phyloP scores from a whole-genome alignment of 768 basidiomycete species.

The Neoboletus brunneissimus region DNA sequence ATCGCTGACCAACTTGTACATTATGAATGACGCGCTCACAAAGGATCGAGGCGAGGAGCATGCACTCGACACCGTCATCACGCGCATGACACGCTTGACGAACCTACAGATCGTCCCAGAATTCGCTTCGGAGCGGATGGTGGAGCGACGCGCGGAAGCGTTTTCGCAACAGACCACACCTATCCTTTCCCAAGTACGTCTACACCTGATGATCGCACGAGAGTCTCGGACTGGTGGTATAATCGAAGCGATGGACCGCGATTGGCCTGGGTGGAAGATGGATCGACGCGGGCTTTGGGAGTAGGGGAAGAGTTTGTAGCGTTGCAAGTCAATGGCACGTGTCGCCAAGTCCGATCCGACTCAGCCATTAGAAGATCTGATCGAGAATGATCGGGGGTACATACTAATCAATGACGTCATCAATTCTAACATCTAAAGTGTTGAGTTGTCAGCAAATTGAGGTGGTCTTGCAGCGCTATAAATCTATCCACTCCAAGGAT shows the following conservation, averaged over 20 bases:
- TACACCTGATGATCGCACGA: neutral
- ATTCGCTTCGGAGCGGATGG: slow-evolving; percentile 5
- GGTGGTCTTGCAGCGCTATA: neutral
- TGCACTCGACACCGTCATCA: slow-evolving; percentile 8
- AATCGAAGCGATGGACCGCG: neutral
- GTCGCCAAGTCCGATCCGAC: neutral
- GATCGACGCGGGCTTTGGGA: neutral
- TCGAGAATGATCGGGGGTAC: neutral
- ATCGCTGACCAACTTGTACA: neutral
- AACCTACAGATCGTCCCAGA: neutral
- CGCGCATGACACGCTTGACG: slow-evolving; percentile 2
- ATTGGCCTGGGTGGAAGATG: slow-evolving; percentile 8
- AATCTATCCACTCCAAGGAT: neutral
- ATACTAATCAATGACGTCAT: neutral
- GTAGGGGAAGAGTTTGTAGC: neutral
- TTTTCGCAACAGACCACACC: neutral
- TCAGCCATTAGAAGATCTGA: neutral
- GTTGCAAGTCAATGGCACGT: neutral
- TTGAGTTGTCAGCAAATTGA: neutral
- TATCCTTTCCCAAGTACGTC: neutral
- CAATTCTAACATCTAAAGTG: neutral
- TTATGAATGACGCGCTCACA: neutral
- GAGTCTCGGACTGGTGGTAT: neutral
- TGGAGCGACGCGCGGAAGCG: slow-evolving; percentile 6
- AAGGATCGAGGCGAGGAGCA: neutral